Conservation (phyloP, 2,329 filamentous ascomycete species). For the Claviceps monticola region DNA sequence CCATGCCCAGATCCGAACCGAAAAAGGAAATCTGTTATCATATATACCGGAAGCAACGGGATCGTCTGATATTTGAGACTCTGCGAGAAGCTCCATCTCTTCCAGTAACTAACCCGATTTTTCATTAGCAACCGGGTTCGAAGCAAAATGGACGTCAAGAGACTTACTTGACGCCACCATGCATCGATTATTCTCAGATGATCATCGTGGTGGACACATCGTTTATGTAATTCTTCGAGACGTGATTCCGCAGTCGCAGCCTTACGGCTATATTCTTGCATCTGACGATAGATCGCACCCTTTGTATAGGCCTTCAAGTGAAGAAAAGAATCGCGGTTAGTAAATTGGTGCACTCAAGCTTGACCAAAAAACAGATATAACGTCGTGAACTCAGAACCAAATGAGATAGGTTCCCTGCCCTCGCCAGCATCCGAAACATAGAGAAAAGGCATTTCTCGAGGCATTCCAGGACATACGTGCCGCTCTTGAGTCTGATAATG, state of each 20-base stretch:
- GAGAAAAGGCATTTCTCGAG: not conserved
- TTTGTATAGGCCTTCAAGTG: constrained; percentile 38
- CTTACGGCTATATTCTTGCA: constrained; percentile 95
- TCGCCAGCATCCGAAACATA: not conserved
- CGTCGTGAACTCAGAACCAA: not conserved
- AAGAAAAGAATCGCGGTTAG: not conserved
- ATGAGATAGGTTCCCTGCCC: no score
- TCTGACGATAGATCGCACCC: constrained; percentile 91
- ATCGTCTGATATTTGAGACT: constrained; percentile 26
- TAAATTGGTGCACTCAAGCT: not conserved
- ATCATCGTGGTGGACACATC: constrained; percentile 74
- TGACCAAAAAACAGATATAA: not conserved
- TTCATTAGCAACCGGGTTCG: constrained; percentile 2
- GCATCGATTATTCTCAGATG: constrained; percentile 81
- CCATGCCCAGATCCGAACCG: not conserved
- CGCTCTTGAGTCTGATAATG: not conserved
- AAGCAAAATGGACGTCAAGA: not conserved
- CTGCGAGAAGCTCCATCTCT: constrained; percentile 47
- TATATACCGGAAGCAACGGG: constrained; percentile 13
- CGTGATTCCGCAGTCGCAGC: constrained; percentile 69
- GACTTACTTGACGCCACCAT: constrained; percentile 82
- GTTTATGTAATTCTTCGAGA: constrained; percentile 66
- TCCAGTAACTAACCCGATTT: constrained; percentile 38
- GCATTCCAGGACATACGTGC: not conserved
- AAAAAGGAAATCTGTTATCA: not conserved